phyloP scores from a whole-genome alignment of 2,329 filamentous ascomycete genomes.

The Colletotrichum karsti region DNA sequence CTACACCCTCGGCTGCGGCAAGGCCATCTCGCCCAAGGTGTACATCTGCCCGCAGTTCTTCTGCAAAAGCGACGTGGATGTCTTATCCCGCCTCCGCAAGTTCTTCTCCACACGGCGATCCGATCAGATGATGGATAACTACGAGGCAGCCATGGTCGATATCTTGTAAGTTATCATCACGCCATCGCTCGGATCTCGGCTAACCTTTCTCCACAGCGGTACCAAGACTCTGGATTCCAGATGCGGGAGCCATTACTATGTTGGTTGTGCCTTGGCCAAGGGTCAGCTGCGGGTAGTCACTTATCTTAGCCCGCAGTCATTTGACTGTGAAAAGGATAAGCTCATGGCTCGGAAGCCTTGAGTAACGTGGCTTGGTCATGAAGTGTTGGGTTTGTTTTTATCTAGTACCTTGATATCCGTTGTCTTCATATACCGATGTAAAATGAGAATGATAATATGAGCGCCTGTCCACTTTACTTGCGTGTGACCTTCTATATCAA shows the following conservation, averaged over 20 bases:
- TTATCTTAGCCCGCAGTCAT: slow-evolving; percentile 24
- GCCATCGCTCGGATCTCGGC: neutral
- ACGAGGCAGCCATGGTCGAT: slow-evolving; percentile 17
- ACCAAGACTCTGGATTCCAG: slow-evolving; percentile 17
- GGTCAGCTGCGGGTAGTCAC: slow-evolving; percentile 24
- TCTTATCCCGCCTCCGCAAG: slow-evolving; percentile 14
- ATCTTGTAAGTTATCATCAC: slow-evolving; percentile 12
- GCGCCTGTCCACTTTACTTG: too few species aligned
- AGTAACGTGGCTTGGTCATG: neutral
- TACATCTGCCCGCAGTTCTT: slow-evolving; percentile 24
- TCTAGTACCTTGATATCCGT: neutral
- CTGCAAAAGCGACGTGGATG: slow-evolving; percentile 13
- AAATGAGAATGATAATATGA: too few species aligned
- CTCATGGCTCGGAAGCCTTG: neutral
- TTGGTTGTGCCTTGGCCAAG: slow-evolving; percentile 20
- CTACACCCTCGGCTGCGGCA: slow-evolving; percentile 22
- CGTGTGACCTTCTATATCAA: too few species aligned
- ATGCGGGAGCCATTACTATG: slow-evolving; percentile 25
- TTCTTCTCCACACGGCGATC: slow-evolving; percentile 22
- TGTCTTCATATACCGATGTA: too few species aligned
- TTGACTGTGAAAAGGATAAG: slow-evolving; percentile 20
- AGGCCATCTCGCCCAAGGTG: slow-evolving; percentile 21
- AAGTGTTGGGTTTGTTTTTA: neutral
- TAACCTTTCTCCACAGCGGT: neutral
- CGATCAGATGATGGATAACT: slow-evolving; percentile 26